phyloP scores from a whole-genome alignment of 768 basidiomycete species.

The Russula griseocarnosa region DNA sequence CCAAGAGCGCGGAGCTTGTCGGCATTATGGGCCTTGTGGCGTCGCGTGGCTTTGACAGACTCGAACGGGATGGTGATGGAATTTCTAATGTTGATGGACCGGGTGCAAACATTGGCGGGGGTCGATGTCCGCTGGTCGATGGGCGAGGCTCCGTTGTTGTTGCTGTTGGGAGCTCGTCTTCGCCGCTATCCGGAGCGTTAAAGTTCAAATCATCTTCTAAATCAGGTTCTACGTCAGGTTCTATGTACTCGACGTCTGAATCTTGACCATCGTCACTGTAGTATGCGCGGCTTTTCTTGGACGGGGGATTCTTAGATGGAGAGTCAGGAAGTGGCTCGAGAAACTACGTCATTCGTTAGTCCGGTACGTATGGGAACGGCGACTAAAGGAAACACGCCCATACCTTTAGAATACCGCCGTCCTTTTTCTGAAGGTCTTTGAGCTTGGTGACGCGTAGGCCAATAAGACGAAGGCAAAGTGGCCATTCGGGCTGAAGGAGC shows the following conservation, averaged over 20 bases:
- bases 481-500: constrained; percentile 74
- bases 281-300: constrained; percentile 41
- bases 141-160: neutral
- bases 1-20: neutral
- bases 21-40: neutral
- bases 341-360: constrained; percentile 45
- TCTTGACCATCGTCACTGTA: constrained; percentile 23
- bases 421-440: constrained; percentile 64
- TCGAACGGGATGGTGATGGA: neutral
- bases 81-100: neutral
- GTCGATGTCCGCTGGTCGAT: neutral
- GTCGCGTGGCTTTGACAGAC: neutral
- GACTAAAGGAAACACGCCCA: constrained; percentile 5
- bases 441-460: constrained; percentile 86
- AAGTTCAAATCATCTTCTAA: constrained; percentile 28
- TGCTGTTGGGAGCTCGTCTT: neutral
- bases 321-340: constrained; percentile 42
- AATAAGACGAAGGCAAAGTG: constrained; percentile 76
- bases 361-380: neutral
- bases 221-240: constrained; percentile 49
- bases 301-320: constrained; percentile 41
- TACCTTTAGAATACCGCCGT: constrained; percentile 64
- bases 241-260: constrained; percentile 49
- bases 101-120: constrained; percentile 15
- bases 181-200: constrained; percentile 5